Percentiles rank a stretch among this genome's conserved stretches.
phyloP scores from a whole-genome alignment of 805 yeast species.

The Peterozyma toletana region DNA sequence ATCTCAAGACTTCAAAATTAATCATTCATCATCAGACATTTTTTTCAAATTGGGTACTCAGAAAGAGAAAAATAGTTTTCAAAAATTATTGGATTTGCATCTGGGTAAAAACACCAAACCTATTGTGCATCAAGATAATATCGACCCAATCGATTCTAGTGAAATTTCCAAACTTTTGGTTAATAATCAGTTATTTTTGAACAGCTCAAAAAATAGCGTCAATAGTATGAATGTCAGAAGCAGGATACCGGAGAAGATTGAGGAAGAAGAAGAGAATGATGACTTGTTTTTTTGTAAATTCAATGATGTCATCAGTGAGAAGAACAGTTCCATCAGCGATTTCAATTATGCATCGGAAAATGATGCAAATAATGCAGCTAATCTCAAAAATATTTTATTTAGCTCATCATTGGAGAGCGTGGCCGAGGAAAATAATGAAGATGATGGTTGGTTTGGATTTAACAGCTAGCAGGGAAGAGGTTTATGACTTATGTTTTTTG shows the following conservation, averaged over 20 bases:
- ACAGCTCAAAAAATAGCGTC: not conserved
- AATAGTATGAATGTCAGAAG: not conserved
- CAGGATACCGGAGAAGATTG: not conserved
- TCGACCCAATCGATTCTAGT: not conserved
- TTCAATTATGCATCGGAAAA: not conserved
- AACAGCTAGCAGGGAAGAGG: not conserved
- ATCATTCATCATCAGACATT: conserved; percentile 1
- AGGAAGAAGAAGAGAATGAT: not conserved
- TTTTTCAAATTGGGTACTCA: conserved; percentile 1
- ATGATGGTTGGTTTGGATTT: conserved; percentile 8
- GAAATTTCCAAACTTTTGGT: not conserved
- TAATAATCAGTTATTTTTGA: not conserved
- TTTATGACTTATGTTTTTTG: not conserved
- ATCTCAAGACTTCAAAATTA: not conserved
- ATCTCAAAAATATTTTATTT: conserved; percentile 1
- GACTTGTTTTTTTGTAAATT: not conserved
- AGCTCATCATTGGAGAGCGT: conserved; percentile 1
- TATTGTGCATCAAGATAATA: not conserved
- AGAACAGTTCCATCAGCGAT: not conserved
- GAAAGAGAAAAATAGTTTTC: conserved; percentile 2
- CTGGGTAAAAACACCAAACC: not conserved
- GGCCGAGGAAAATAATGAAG: conserved; percentile 5
- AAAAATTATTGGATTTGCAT: conserved; percentile 3
- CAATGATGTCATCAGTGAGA: not conserved
- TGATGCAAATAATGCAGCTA: not conserved